These are phyloP conservation scores for Aphanocladium album DNA, from an alignment of 2,329 filamentous ascomycete species.

Conservation along the genomic window DNA sequence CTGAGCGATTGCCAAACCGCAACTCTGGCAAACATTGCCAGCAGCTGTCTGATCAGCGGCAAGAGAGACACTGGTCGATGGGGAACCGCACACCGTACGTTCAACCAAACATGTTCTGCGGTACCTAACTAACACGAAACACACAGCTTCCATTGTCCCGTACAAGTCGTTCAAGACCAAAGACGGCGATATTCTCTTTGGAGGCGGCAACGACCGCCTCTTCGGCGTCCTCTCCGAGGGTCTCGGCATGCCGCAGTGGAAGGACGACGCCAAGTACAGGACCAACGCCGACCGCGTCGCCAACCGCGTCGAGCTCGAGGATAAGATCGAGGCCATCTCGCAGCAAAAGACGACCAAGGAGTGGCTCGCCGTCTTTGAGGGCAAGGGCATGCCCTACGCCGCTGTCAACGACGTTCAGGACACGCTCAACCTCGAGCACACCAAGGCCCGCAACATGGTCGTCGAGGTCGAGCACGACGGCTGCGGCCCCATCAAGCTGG, in stretches of 20 bases:
- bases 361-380: constrained; percentile 83
- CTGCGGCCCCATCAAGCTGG: constrained; percentile 82
- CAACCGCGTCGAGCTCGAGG: constrained; percentile 72
- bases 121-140: background rate
- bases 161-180: constrained; percentile 79
- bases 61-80: constrained; percentile 83
- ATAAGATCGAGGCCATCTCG: constrained; percentile 71
- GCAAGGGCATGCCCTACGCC: constrained; percentile 86
- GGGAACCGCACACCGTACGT: constrained; percentile 89
- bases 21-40: constrained; percentile 91
- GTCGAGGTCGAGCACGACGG: constrained; percentile 75
- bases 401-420: constrained; percentile 89
- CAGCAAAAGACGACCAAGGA: constrained; percentile 74
- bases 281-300: constrained; percentile 60
- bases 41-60: constrained; percentile 82
- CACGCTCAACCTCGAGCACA: constrained; percentile 80
- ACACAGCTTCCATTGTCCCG: constrained; percentile 84
- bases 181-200: constrained; percentile 65
- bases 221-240: constrained; percentile 61
- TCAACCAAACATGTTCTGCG: constrained; percentile 1
- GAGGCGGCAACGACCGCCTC: constrained; percentile 67
- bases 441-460: constrained; percentile 82
- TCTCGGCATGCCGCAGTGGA: constrained; percentile 55
- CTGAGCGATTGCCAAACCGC: constrained; percentile 94
- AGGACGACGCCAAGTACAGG: constrained; percentile 51